Evolutionary conservation across 2,329 filamentous ascomycete genomes (phyloP).

Genomic region (Cladosporium velox): DNA sequence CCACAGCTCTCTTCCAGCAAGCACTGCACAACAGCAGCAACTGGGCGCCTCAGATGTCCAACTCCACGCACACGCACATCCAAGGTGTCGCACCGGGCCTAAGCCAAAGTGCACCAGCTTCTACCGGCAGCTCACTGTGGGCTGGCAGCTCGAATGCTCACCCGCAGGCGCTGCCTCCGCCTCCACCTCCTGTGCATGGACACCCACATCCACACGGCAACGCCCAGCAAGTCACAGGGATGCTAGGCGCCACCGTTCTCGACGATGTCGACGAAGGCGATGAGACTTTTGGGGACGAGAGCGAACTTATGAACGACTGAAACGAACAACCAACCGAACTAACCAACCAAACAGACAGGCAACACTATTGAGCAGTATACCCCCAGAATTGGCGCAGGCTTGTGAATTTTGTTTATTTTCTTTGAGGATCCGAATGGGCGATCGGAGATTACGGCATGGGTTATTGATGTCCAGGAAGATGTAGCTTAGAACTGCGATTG

Average conservation of each 20-base stretch:
- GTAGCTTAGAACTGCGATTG: too few relatives aligned
- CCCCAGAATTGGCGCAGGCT: constrained; percentile 4
- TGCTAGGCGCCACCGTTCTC: constrained; percentile 43
- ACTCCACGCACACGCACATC: constrained; percentile 7
- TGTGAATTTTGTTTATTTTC: background rate
- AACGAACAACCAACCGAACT: background rate
- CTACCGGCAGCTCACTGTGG: constrained; percentile 31
- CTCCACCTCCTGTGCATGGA: constrained; percentile 12
- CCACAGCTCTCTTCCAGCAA: constrained; percentile 23
- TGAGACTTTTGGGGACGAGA: constrained; percentile 49
- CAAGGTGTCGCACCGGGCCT: constrained; percentile 22
- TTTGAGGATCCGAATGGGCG: background rate
- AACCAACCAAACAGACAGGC: background rate
- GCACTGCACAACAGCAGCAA: constrained; percentile 16
- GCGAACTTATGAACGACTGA: constrained; percentile 44
- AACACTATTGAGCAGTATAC: constrained; percentile 6
- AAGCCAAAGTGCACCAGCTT: constrained; percentile 36
- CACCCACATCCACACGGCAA: constrained; percentile 17
- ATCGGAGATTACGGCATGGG: background rate
- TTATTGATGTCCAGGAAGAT: background rate
- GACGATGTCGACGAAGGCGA: constrained; percentile 43
- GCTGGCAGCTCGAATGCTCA: constrained; percentile 17
- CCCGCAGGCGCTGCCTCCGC: background rate
- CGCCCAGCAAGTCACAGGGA: constrained; percentile 40
- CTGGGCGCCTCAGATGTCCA: constrained; percentile 11